Base-by-base conservation (phyloP, 257 asterid genomes). In the Osmanthus fragrans region DNA sequence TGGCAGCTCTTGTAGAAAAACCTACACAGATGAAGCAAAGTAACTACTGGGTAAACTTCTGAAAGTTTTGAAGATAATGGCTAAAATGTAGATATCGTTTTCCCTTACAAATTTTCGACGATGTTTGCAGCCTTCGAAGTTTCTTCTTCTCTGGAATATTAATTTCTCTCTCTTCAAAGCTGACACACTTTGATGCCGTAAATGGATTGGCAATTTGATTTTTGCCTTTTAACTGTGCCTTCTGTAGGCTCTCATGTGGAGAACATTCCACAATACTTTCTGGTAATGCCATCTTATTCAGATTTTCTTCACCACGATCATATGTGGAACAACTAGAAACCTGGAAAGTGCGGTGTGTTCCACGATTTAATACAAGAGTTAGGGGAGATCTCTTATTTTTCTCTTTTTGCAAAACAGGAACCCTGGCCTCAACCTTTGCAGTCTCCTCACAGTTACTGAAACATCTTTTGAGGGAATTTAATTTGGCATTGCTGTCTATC, bases 171-270 rank as follows among this genome's bases (percentile, higher is more conserved):
- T 84, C 94, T 77, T 78, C 79, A 83, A 92, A 90, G 63, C 70
- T 86, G 70, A 89, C 93, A 73, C 87, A 90, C 83, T 86, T 92
- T 79, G 80, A 76, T 75, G 87, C 71, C 71, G 82, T 79, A 76
- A 70, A 56, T 80, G 74, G 80, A 73, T 56, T 67, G 81, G 73
- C 82, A 83, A 63, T 68, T 82, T 64, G 77, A 68, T 73, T 76
- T 63, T 73, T 75, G 63, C 83, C 58, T 39, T 36, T 80, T 76
- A 82, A 64, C 70, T 73, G 75, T 58, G 68, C 37, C 80, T 72
- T 34, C 27, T 78, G 84, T 64, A 60, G 75, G 75, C 79, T 83
- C 69, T 81, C 80, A 33, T 63, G 18, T n/a, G 79, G 73, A 29
- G 75, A 75, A 74, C 75, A 32, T 73, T 81, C 82, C 67, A 67